These are phyloP conservation scores for Camellia sinensis DNA, from an alignment of 148 eudicot species.

Conservation along the genomic window DNA sequence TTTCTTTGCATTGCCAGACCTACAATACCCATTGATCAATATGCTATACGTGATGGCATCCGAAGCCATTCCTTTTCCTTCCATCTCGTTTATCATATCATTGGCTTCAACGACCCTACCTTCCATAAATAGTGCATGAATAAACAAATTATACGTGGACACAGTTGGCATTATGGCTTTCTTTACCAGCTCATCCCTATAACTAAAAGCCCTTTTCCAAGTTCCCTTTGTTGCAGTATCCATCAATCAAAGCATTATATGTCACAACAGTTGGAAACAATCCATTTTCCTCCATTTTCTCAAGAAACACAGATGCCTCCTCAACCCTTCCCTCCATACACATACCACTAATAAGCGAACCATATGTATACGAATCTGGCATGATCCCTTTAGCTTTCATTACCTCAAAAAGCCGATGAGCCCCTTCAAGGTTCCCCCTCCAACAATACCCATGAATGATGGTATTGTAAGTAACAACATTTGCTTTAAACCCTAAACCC, in stretches of 20 bases:
- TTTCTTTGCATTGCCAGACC: slow-evolving; percentile 46
- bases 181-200: slow-evolving; percentile 52
- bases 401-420: too few relatives aligned
- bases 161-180: slow-evolving; percentile 47
- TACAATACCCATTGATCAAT: slow-evolving; percentile 46
- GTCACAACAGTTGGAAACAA: too few relatives aligned
- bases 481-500: slow-evolving; percentile 47
- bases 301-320: slow-evolving; percentile 40
- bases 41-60: too few relatives aligned
- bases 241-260: too few relatives aligned
- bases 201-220: slow-evolving; percentile 48
- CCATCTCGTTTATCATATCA: too few relatives aligned
- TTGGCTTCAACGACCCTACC: too few relatives aligned
- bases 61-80: too few relatives aligned
- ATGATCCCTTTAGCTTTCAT: too few relatives aligned
- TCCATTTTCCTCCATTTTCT: slow-evolving; percentile 43
- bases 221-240: slow-evolving; percentile 42
- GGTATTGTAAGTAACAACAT: slow-evolving; percentile 63
- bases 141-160: slow-evolving; percentile 61
- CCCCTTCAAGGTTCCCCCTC: too few relatives aligned
- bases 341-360: slow-evolving; percentile 38
- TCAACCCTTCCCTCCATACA: slow-evolving; percentile 50
- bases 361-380: too few relatives aligned
- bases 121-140: slow-evolving; percentile 30
- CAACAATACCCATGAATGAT: slow-evolving; percentile 19